These are phyloP conservation scores for Filosporella fistucella DNA, from an alignment of 495 filamentous ascomycete genomes.

Conservation along the genomic window DNA sequence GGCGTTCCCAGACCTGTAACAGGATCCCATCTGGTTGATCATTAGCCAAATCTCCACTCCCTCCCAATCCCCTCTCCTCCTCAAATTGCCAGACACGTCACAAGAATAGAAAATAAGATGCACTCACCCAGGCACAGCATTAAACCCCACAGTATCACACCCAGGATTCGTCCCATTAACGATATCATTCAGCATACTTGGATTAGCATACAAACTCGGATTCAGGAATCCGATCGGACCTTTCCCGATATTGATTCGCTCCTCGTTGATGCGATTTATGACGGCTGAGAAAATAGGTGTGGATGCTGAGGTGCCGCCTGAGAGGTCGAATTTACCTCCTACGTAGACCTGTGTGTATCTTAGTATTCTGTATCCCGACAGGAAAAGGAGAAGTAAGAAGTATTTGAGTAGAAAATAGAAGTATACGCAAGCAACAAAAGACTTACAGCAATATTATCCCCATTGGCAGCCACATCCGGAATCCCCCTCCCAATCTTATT, in stretches of 20 bases:
- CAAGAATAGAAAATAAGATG: too few relatives aligned
- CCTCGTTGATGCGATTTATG: slow-evolving; percentile 58
- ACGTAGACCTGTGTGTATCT: slow-evolving; percentile 28
- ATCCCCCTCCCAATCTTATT: slow-evolving; percentile 58
- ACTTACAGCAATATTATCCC: slow-evolving; percentile 9
- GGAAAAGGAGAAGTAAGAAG: background rate
- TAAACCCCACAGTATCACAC: slow-evolving; percentile 44
- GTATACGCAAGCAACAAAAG: too few relatives aligned
- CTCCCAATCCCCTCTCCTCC: too few relatives aligned
- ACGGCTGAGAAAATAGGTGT: slow-evolving; percentile 37
- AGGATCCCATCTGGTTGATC: slow-evolving; percentile 43
- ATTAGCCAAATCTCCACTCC: too few relatives aligned
- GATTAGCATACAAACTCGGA: slow-evolving; percentile 50
- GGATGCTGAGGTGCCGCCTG: slow-evolving; percentile 46
- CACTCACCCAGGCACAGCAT: slow-evolving; percentile 50
- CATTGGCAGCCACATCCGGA: slow-evolving; percentile 67
- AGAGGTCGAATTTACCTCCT: slow-evolving; percentile 30
- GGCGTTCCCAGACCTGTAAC: slow-evolving; percentile 52
- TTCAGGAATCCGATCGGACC: slow-evolving; percentile 58
- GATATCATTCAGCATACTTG: slow-evolving; percentile 44
- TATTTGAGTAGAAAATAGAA: too few relatives aligned
- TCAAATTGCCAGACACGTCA: too few relatives aligned
- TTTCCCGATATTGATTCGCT: slow-evolving; percentile 49
- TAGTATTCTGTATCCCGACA: background rate
- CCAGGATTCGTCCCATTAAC: slow-evolving; percentile 39